Conservation (phyloP, 139 green algal species). For the Chlorella sp. region DNA sequence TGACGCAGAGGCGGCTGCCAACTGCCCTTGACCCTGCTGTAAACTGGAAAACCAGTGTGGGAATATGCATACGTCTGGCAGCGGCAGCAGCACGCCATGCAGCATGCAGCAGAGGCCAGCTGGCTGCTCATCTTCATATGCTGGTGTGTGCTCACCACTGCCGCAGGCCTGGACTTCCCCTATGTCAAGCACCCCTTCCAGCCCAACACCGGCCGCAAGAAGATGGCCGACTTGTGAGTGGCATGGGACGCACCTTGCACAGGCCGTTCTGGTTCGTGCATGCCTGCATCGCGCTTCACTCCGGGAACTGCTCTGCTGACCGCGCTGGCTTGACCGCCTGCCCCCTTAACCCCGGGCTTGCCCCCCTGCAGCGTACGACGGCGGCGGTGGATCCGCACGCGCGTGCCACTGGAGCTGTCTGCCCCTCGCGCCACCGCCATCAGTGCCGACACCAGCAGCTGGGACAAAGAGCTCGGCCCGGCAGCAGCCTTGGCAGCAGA, state of each 20-base stretch:
- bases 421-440: conserved; percentile 4
- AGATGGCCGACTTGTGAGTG: conserved; percentile 57
- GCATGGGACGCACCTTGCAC: no score
- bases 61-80: no score
- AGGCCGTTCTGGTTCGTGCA: no score
- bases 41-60: no score
- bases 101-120: not conserved
- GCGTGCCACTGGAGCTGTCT: conserved; percentile 33
- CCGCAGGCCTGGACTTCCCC: conserved; percentile 63
- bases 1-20: no score
- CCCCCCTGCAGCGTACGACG: conserved; percentile 46
- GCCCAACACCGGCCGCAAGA: conserved; percentile 40
- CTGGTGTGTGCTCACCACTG: not conserved
- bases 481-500: not conserved
- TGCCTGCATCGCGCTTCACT: no score
- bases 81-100: no score
- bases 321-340: no score
- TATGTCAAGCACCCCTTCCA: conserved; percentile 54
- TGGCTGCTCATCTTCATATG: not conserved
- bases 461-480: not conserved
- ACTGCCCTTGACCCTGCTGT: no score
- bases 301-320: no score
- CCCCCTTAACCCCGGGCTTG: no score
- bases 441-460: conserved; percentile 1
- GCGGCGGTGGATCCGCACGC: conserved; percentile 67